Percentiles rank a stretch among this genome's conserved stretches.
Conservation (phyloP, 139 green algal species). For the Tetradesmus obliquus region DNA sequence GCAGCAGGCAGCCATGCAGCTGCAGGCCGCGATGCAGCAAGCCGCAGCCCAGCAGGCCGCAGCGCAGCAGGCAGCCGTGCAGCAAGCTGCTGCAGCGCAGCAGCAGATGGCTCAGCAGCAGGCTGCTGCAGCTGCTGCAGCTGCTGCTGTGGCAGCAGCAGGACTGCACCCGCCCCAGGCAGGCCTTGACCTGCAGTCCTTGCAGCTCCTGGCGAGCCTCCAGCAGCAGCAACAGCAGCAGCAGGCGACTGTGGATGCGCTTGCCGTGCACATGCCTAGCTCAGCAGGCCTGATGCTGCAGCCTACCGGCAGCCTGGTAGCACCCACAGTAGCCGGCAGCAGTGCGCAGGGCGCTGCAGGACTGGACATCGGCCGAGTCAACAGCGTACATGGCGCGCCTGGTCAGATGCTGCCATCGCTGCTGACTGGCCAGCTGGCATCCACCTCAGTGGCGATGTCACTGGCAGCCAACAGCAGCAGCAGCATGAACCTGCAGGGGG, state of each 20-base stretch:
- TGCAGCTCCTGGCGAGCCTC: constrained; percentile 33
- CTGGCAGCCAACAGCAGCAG: background rate
- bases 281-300: constrained; percentile 16
- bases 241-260: background rate
- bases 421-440: background rate
- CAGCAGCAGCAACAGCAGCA: constrained; percentile 32
- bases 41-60: background rate
- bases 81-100: background rate
- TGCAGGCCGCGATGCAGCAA: background rate
- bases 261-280: background rate
- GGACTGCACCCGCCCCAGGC: background rate
- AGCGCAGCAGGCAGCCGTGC: background rate
- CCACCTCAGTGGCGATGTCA: background rate
- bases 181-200: constrained; percentile 18
- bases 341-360: background rate
- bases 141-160: constrained; percentile 21
- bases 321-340: background rate
- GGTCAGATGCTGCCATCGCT: background rate
- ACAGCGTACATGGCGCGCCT: background rate
- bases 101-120: constrained; percentile 9
- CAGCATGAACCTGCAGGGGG: background rate
- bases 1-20: constrained; percentile 1
- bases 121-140: constrained; percentile 5
- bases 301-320: background rate
- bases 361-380: background rate